Evolutionary conservation across 352 stramenopile species (phyloP), one percentile per base, ranked within the genome.

Genomic region (Phytophthora sp.): DNA sequence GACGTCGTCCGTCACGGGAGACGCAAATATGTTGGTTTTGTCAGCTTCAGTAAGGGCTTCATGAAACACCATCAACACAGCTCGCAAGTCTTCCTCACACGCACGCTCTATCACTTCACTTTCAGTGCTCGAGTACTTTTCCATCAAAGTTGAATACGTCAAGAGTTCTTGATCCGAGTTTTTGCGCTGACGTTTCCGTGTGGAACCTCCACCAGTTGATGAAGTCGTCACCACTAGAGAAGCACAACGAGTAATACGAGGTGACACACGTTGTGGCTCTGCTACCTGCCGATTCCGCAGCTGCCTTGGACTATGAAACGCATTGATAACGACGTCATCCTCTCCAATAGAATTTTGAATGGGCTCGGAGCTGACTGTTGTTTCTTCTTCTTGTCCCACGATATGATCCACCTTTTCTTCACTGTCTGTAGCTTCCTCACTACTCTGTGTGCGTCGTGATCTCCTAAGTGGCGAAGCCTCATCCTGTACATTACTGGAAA

Each of bases 1-100:
- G 50, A 97, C 88, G 4, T 87, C 82, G 54, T 98, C 91, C 3
- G 83, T 92, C 29, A 99, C 96, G 12, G 94, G 88, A 23, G 74
- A 52, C 1, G 86, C 88, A 69, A 99, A 99, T 13, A 98, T 77
- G 7, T 84, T 65, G 16, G 83, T 80, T 21, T 77, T 63, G 68
- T 99, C 96, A 13, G 82, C 78, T 51, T 86, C 82, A 36, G 73
- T 79, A 16, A 94, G 65, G 3, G 82, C 80, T 26, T 91, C 81
- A 53, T 94, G 86, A 45, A 94, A 92, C 54, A 90, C 68, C 21
- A 77, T 73, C 35, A 94, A 70, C 23, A 94, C 73, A 2, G 62
- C 51, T 15, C 51, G 57, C 35, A 92, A 57, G 42, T 94, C 84
- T 8, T 93, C 86, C 4, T 75, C 61, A 42, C 76, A 88, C 23